Percentiles rank a stretch among this genome's conserved stretches.
Evolutionary conservation across 768 basidiomycete genomes (phyloP).

Genomic region (Lactifluus hygrophoroides): DNA sequence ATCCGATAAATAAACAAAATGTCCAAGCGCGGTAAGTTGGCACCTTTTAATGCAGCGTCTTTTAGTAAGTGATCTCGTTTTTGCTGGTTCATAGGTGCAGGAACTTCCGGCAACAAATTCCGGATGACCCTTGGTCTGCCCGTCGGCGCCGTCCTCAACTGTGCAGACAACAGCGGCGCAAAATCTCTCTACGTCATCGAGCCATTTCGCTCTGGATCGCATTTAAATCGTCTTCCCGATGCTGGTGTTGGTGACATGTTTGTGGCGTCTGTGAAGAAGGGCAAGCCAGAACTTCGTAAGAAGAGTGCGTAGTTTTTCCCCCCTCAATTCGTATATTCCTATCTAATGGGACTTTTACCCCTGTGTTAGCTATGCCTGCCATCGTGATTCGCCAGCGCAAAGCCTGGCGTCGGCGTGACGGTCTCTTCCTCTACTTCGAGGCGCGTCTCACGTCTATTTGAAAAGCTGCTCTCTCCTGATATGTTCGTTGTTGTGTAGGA

Average conservation of each 20-base stretch:
- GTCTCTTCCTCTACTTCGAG: constrained; percentile 99
- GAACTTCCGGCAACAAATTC: constrained; percentile 91
- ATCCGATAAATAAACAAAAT: constrained; percentile 26
- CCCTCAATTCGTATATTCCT: too few relatives aligned
- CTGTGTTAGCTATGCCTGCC: constrained; percentile 78
- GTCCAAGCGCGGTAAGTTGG: constrained; percentile 30
- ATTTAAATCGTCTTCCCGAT: constrained; percentile 94
- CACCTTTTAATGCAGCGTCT: background rate
- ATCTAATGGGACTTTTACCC: background rate
- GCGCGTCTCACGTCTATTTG: constrained; percentile 30
- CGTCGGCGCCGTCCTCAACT: constrained; percentile 90
- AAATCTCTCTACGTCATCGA: constrained; percentile 94
- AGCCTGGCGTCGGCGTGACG: constrained; percentile 95
- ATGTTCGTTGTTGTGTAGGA: constrained; percentile 38
- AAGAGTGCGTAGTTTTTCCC: constrained; percentile 63
- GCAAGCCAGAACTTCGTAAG: constrained; percentile 98
- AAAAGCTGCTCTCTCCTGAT: background rate
- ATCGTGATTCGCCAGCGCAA: constrained; percentile 97
- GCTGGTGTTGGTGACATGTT: constrained; percentile 94
- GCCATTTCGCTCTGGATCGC: constrained; percentile 91
- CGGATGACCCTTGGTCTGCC: constrained; percentile 91
- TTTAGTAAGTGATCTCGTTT: background rate
- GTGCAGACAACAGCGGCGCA: constrained; percentile 98
- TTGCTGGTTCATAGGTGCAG: constrained; percentile 32
- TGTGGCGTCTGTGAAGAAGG: constrained; percentile 97